These are phyloP conservation scores for Hura crepitans DNA, from an alignment of 441 rosid species.

Conservation along the genomic window DNA sequence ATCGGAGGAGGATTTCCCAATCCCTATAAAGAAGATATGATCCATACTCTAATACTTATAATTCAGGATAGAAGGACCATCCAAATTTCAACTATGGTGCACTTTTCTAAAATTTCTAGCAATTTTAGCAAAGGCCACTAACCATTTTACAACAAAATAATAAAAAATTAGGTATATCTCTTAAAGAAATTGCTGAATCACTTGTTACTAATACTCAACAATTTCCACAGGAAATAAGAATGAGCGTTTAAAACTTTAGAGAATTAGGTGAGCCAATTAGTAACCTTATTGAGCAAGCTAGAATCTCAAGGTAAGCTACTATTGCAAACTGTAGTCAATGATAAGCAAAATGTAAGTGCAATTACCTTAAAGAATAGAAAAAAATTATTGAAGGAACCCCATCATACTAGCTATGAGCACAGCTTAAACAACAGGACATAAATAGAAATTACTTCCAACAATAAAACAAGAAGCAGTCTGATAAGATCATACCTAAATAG, in stretches of 20 bases:
- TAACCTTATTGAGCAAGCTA: not conserved
- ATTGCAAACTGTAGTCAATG: not conserved
- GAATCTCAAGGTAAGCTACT: not conserved
- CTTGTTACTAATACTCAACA: not conserved
- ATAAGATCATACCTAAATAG: no score
- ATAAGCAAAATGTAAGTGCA: not conserved
- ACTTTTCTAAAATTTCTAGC: not conserved
- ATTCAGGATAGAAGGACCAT: not conserved
- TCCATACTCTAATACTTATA: not conserved
- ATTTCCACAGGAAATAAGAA: not conserved
- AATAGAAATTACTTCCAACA: no score
- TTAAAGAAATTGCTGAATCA: not conserved
- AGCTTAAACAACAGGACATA: no score
- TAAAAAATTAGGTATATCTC: not conserved
- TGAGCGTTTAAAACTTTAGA: no score
- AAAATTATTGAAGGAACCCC: not conserved
- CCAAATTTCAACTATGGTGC: not conserved
- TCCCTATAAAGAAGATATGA: not conserved
- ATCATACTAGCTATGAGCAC: no score
- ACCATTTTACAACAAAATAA: no score
- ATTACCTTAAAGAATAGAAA: not conserved
- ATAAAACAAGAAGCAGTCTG: no score
- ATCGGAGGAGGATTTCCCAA: not conserved
- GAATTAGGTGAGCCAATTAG: no score
- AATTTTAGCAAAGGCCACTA: no score